Evolutionary conservation across 1,284 basidiomycete genomes (phyloP).

Genomic region (Ustilago hordei): DNA sequence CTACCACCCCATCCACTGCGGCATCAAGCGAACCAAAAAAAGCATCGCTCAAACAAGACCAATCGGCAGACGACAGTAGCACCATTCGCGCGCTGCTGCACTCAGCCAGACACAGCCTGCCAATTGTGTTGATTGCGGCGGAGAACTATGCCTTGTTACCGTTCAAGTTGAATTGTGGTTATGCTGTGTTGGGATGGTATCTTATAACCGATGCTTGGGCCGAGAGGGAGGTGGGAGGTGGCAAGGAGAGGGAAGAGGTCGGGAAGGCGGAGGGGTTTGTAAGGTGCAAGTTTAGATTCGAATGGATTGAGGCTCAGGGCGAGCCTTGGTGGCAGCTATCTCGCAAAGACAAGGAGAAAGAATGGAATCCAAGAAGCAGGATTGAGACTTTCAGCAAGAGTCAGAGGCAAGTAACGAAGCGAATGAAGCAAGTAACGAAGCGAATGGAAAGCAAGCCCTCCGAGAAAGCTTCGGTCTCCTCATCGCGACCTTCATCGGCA

Average conservation of each 20-base stretch:
- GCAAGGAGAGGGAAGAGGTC: background rate
- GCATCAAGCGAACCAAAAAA: constrained; percentile 10
- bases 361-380: constrained; percentile 34
- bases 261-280: constrained; percentile 17
- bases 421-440: constrained; percentile 1
- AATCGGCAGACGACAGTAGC: constrained; percentile 26
- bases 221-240: constrained; percentile 35
- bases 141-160: constrained; percentile 47
- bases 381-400: constrained; percentile 19
- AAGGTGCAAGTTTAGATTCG: constrained; percentile 57
- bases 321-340: constrained; percentile 48
- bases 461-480: background rate
- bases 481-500: background rate
- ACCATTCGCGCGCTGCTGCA: constrained; percentile 48
- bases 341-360: background rate
- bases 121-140: constrained; percentile 46
- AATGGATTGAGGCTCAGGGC: constrained; percentile 49
- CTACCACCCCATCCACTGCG: background rate
- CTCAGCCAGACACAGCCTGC: constrained; percentile 27
- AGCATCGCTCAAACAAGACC: constrained; percentile 41
- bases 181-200: constrained; percentile 61
- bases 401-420: constrained; percentile 14
- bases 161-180: constrained; percentile 39
- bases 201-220: constrained; percentile 54
- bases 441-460: constrained; percentile 12